Base-by-base conservation (phyloP, 2,329 filamentous ascomycete species). In the Ciborinia camelliae region DNA sequence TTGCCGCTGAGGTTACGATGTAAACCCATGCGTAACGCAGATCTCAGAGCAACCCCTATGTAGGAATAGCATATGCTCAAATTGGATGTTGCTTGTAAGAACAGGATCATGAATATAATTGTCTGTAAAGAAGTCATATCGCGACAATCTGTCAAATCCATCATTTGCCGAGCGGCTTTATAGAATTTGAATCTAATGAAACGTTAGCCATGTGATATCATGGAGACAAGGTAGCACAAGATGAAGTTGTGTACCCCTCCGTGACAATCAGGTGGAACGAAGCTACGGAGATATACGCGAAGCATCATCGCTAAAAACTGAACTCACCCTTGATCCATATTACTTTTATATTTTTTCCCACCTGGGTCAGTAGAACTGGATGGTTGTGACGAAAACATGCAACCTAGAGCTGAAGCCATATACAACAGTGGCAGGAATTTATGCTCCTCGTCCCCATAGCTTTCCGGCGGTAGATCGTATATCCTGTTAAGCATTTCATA, bases 1-100 rank as follows among this genome's bases (percentile, higher is more conserved):
- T 82, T 82, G 63, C 85, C 82, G 55, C 86, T 80, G 7, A 94
- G 78, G 66, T 90, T 85, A 61, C 91, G 87, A 75, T 95, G 91
- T 32, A 94, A 79, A 9, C 91, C 91, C 77, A 94, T 87, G 35
- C 90, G 85, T 41, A 94, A 77, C n/a, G 89, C 86, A 8, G 89
- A 89, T 59, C 90, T 85, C 57, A 93, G 79, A 2, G 90, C 90
- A 71, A 94, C 89, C 8, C 90, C 90, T 55, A 94, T 83, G 70
- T 91, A 92, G 0, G 90, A 86, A 75, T 94, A 94, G 74, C 90
- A 94, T 12, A 87, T 89, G 73, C 87, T 90, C 37, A 94, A 79
- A 73, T 91, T 91, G 12, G 90, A 90, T 2, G 91, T 90, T 2
- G 89, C 86, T 73, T 95, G 91, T 1, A 94, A 81, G 73, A 93